Evolutionary conservation across 2,329 filamentous ascomycete species (phyloP).

Genomic region (Colletotrichum phormii): DNA sequence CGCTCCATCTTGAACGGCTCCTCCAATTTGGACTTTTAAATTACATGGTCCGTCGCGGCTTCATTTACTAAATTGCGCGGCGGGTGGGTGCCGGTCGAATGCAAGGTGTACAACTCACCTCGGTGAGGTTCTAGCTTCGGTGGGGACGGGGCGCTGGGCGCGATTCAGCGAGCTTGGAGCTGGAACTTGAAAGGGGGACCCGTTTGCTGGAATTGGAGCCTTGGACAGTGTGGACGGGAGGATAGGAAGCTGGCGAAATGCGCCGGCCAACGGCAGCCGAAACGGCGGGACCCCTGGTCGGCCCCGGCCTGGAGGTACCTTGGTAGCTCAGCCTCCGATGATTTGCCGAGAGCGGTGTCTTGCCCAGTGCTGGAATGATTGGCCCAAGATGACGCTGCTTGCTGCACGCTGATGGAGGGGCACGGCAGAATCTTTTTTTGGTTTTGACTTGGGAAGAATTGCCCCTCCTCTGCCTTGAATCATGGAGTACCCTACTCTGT

Average conservation of each 20-base stretch:
- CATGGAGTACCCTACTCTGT: background rate
- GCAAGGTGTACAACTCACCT: slow-evolving; percentile 2
- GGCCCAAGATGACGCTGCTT: slow-evolving; percentile 17
- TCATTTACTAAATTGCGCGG: slow-evolving; percentile 6
- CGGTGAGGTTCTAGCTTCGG: slow-evolving; percentile 23
- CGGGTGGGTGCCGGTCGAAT: background rate
- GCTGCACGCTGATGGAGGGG: slow-evolving; percentile 36
- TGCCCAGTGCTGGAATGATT: slow-evolving; percentile 4
- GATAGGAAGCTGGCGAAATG: background rate
- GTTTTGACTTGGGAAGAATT: slow-evolving; percentile 28
- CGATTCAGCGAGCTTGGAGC: background rate
- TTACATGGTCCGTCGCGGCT: slow-evolving; percentile 25
- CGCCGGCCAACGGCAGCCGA: slow-evolving; percentile 10
- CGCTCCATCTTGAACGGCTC: slow-evolving; percentile 68
- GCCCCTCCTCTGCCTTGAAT: slow-evolving; percentile 4
- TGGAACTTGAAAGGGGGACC: background rate
- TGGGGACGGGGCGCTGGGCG: slow-evolving; percentile 15
- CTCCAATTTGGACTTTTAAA: slow-evolving; percentile 20
- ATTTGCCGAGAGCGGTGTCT: slow-evolving; percentile 26
- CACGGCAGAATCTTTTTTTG: slow-evolving; percentile 40
- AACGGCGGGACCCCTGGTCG: slow-evolving; percentile 4
- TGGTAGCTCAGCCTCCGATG: slow-evolving; percentile 8
- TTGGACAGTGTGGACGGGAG: no score
- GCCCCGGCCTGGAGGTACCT: background rate
- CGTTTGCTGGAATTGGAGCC: background rate